Conservation (phyloP, 345 rosid genomes). For the Noccaea caerulescens region DNA sequence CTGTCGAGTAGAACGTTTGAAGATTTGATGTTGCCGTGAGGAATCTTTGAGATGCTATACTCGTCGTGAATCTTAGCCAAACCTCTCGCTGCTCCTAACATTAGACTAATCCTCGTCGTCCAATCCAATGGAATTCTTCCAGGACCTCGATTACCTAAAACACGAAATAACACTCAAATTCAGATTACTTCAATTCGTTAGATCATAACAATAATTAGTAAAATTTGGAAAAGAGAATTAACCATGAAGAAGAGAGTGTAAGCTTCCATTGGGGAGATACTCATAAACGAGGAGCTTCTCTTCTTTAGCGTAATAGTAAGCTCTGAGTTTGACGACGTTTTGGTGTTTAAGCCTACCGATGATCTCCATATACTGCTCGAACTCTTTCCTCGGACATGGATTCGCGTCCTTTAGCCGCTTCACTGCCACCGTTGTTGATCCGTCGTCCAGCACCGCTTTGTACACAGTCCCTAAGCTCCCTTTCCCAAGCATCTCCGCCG, state of each 20-base stretch:
- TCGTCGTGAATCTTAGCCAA: conserved; percentile 81
- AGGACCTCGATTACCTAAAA: conserved; percentile 74
- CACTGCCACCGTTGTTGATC: conserved; percentile 77
- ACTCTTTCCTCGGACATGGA: conserved; percentile 87
- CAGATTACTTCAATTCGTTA: neutral
- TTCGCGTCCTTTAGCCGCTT: conserved; percentile 91
- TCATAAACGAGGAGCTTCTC: conserved; percentile 95
- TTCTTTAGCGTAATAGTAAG: conserved; percentile 90
- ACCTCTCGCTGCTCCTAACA: conserved; percentile 88
- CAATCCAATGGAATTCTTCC: conserved; percentile 96
- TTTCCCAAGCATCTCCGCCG: conserved; percentile 98
- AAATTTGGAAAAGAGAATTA: neutral
- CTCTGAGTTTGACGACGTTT: conserved; percentile 74
- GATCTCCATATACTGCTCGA: conserved; percentile 92
- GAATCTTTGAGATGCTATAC: conserved; percentile 61
- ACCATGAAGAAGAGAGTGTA: conserved; percentile 92
- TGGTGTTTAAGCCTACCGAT: conserved; percentile 80
- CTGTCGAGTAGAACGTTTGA: conserved; percentile 83
- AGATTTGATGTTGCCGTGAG: conserved; percentile 89
- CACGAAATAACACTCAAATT: neutral
- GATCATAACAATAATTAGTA: neutral
- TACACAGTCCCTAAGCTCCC: conserved; percentile 92
- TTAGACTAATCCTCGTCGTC: conserved; percentile 93
- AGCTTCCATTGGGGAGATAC: conserved; percentile 87
- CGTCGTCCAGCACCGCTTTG: conserved; percentile 86